These are phyloP conservation scores for Umbellularia californica DNA, from an alignment of 164 flowering plant genomes.

Conservation along the genomic window DNA sequence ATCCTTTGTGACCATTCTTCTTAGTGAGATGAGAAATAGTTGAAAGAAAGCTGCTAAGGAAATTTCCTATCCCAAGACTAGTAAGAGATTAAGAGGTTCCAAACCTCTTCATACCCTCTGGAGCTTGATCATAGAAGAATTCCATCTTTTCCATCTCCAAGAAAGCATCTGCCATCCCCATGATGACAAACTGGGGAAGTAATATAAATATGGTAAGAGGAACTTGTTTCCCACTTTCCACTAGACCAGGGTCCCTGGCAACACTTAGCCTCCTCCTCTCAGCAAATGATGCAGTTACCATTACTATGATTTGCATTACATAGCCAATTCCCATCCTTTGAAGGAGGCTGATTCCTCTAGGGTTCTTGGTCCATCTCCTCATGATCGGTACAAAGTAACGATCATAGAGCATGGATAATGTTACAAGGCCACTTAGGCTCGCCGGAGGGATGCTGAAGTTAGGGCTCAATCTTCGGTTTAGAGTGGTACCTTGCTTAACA, in stretches of 20 bases:
- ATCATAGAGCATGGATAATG: constrained; percentile 50
- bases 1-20: constrained; percentile 15
- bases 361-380: constrained; percentile 35
- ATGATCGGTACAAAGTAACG: constrained; percentile 38
- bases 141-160: constrained; percentile 21
- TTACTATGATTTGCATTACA: constrained; percentile 34
- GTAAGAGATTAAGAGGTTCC: constrained; percentile 21
- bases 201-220: constrained; percentile 23
- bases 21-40: constrained; percentile 11
- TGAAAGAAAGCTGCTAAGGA: constrained; percentile 21
- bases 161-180: constrained; percentile 27
- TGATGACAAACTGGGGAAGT: constrained; percentile 20
- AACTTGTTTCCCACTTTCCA: neutral
- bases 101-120: constrained; percentile 26
- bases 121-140: constrained; percentile 29
- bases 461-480: constrained; percentile 30
- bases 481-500: constrained; percentile 42
- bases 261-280: constrained; percentile 39
- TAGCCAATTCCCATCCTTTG: constrained; percentile 62
- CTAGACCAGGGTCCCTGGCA: constrained; percentile 10
- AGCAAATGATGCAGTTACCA: constrained; percentile 43
- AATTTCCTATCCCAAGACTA: constrained; percentile 24
- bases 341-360: constrained; percentile 56
- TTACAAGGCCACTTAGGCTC: constrained; percentile 41
- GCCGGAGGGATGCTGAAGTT: constrained; percentile 61